Evolutionary conservation across 139 green algal species (phyloP), one percentile per base, ranked within the genome.

Genomic region (Tetraselmis striata): DNA sequence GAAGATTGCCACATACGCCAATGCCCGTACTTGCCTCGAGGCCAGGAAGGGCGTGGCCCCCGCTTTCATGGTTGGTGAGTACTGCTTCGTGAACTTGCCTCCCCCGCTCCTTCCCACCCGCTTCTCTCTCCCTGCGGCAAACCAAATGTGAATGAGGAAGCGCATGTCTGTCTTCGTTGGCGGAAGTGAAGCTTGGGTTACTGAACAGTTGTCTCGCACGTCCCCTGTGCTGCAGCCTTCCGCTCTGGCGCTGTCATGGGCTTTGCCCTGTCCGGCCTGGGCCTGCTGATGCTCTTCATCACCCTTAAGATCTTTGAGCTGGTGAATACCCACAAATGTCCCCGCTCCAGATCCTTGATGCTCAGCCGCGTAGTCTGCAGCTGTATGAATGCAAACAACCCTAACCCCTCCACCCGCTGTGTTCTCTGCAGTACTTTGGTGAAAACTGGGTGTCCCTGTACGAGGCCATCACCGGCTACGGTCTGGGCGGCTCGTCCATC

Each of bases 1-100:
- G 95, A 94, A 90, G 85, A 98, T 99, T 77, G 96, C 96, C 59
- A 98, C 95, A 0, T 99, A 97, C 80, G 96, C 96, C 83, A 99
- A 99, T 83, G 96, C 95, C 22, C 87, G 96, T 24, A 98, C 93
- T 1, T 91, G 96, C 0, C 83, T 99, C n/a, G 92, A 99, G 89
- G 96, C 96, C 11, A 90, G 95, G 83, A 97, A 97, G 90, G 95
- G 96, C 79, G 95, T 99, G 79, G 94, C 93, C 28, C 91, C 93
- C 31, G 95, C 95, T 1, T 99, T 99, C 90, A 95, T 98, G 45
- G 45, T 67, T 67, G 89, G 77, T 98, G 99, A 89, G 91, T 92
- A 1, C 82, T 96, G 23, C 78, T 67, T 67, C 18, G 58, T 59
- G 11, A 82, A 78, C n/a, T n/a, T 26, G 58, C 28, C 2, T 28